Conservation (phyloP, 2,329 filamentous ascomycete genomes). For the Colletotrichum sidae region DNA sequence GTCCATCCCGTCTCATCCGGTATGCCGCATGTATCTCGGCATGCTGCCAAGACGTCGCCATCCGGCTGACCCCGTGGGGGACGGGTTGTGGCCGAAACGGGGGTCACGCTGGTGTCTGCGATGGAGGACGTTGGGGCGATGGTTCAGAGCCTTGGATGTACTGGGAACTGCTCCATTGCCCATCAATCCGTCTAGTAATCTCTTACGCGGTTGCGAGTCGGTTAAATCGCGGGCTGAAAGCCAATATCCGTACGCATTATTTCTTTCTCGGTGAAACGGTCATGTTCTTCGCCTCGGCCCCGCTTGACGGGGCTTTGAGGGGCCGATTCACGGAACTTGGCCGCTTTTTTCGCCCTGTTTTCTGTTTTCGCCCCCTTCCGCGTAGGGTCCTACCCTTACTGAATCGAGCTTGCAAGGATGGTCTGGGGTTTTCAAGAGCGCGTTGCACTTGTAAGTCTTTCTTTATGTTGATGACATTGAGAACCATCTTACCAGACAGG, state of each 20-base stretch:
- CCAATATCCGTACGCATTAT: background rate
- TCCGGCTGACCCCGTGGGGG: constrained; percentile 9
- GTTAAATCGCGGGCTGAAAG: background rate
- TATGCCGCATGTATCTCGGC: background rate
- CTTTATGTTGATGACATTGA: background rate
- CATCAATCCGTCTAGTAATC: too few relatives aligned
- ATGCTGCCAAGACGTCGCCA: background rate
- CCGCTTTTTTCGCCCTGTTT: background rate
- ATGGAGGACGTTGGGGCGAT: background rate
- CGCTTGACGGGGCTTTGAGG: background rate
- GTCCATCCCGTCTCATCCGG: background rate
- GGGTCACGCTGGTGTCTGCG: background rate
- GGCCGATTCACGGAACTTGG: constrained; percentile 2
- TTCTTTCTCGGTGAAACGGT: background rate
- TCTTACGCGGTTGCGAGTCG: too few relatives aligned
- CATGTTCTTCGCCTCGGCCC: background rate
- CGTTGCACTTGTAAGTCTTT: background rate
- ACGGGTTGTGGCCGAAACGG: background rate
- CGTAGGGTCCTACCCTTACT: too few relatives aligned
- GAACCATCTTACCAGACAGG: background rate
- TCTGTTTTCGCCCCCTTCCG: background rate
- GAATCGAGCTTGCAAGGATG: background rate
- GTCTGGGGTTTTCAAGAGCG: background rate
- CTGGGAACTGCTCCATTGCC: too few relatives aligned
- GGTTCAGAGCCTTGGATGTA: too few relatives aligned